Conservation (phyloP, 257 asterid genomes). For the Forsythia viridissima region DNA sequence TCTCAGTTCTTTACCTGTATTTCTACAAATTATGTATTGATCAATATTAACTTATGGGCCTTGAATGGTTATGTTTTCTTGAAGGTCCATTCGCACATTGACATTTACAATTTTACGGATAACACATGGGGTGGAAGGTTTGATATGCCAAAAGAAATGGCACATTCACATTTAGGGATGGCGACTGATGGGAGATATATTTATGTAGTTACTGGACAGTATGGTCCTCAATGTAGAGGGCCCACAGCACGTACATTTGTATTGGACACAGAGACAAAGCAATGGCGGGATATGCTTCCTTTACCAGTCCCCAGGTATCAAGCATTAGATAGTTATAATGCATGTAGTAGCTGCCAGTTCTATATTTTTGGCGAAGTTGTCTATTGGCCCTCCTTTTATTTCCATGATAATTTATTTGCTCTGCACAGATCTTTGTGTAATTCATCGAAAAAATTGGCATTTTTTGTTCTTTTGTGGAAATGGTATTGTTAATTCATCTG, state of each 20-base stretch:
- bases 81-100: slow-evolving; percentile 95
- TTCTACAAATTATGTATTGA: background rate
- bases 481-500: background rate
- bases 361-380: slow-evolving; percentile 10
- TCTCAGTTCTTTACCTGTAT: background rate
- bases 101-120: slow-evolving; percentile 78
- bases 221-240: slow-evolving; percentile 97
- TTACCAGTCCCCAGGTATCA: slow-evolving; percentile 80
- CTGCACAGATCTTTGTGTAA: background rate
- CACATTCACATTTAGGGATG: slow-evolving; percentile 97
- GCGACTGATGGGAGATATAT: slow-evolving; percentile 89
- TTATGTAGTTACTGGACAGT: slow-evolving; percentile 83
- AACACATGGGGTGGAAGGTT: slow-evolving; percentile 93
- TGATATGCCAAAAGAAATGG: slow-evolving; percentile 96
- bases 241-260: slow-evolving; percentile 79
- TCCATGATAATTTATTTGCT: slow-evolving; percentile 4
- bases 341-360: slow-evolving; percentile 3
- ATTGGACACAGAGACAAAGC: slow-evolving; percentile 69
- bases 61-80: background rate
- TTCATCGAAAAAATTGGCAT: background rate
- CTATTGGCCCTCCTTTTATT: background rate
- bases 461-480: background rate
- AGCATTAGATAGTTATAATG: slow-evolving; percentile 9
- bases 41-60: no score
- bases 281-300: slow-evolving; percentile 76